Conservation (phyloP, 139 green algal species). For the Penium margaritaceum region DNA sequence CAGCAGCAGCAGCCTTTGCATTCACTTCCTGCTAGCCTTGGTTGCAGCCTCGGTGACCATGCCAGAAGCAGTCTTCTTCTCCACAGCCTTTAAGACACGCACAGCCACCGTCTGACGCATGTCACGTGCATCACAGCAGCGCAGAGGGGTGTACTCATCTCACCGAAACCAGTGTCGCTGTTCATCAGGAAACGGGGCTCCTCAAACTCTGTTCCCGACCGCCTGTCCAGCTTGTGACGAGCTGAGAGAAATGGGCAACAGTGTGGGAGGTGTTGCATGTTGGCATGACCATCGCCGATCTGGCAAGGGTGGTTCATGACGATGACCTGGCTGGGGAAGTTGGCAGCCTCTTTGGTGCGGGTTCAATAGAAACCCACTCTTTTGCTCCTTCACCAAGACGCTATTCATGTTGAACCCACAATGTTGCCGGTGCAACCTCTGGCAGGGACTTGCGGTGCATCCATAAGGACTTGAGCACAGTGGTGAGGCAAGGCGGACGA, state of each 20-base stretch:
- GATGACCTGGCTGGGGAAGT: constrained; percentile 64
- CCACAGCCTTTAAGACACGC: constrained; percentile 63
- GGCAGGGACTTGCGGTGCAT: constrained; percentile 98
- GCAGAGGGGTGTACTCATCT: constrained; percentile 64
- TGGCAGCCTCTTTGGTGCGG: constrained; percentile 55
- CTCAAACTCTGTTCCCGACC: constrained; percentile 66
- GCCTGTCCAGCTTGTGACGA: constrained; percentile 62
- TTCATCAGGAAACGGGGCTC: constrained; percentile 64
- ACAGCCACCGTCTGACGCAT: constrained; percentile 66
- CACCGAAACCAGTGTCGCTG: constrained; percentile 61
- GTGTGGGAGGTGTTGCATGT: constrained; percentile 69
- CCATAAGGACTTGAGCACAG: constrained; percentile 97
- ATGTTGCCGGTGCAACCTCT: constrained; percentile 83
- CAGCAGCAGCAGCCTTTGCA: no score
- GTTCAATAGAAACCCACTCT: constrained; percentile 53
- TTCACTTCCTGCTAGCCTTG: no score
- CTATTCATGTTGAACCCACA: constrained; percentile 99
- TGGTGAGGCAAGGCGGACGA: constrained; percentile 66
- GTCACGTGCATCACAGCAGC: constrained; percentile 64
- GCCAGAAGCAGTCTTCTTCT: constrained; percentile 55
- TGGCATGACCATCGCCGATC: constrained; percentile 62
- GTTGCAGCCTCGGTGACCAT: constrained; percentile 54
- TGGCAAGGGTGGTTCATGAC: constrained; percentile 65
- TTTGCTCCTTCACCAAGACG: constrained; percentile 45
- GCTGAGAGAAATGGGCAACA: constrained; percentile 60